Evolutionary conservation across 139 green algal species (phyloP).

Genomic region (Picochlorum costavermella): DNA sequence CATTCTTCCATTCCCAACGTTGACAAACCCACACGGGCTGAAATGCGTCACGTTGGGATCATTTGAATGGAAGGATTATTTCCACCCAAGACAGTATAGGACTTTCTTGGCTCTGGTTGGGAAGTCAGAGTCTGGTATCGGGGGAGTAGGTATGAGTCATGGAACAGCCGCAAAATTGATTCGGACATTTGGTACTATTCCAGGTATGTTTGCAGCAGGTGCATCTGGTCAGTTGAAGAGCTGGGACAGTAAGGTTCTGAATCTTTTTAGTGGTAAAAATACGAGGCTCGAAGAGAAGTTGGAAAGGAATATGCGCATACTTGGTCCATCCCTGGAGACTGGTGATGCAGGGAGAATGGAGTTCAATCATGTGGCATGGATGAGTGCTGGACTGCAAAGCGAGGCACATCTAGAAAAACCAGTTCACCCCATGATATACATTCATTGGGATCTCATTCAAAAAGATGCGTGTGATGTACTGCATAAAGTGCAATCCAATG

Average conservation of each 20-base stretch:
- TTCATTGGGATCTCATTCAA: not conserved
- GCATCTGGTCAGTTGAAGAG: constrained; percentile 4
- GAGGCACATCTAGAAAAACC: not conserved
- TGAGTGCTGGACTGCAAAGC: not conserved
- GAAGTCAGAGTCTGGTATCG: not conserved
- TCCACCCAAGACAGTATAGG: not conserved
- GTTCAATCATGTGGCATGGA: not conserved
- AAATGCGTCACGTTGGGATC: not conserved
- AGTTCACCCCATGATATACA: not conserved
- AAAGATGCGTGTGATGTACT: not conserved
- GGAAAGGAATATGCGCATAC: not conserved
- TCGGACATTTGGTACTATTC: not conserved
- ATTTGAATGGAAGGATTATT: not conserved
- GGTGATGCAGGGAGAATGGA: too few species aligned
- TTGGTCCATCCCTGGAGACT: too few species aligned
- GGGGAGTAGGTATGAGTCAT: constrained; percentile 6
- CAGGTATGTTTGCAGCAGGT: not conserved
- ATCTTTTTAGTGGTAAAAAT: not conserved
- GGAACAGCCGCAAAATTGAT: constrained; percentile 1
- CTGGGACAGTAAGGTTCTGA: not conserved
- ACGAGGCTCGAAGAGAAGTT: not conserved
- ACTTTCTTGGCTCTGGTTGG: constrained; percentile 3
- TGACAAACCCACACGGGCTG: not conserved
- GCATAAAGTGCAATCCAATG: not conserved
- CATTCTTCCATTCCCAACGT: constrained; percentile 5